A percentile compares a stretch with the other conserved stretches of the same genome.
These are phyloP conservation scores for Nannochloris sp. DNA, from an alignment of 139 green algal species.

Conservation along the genomic window DNA sequence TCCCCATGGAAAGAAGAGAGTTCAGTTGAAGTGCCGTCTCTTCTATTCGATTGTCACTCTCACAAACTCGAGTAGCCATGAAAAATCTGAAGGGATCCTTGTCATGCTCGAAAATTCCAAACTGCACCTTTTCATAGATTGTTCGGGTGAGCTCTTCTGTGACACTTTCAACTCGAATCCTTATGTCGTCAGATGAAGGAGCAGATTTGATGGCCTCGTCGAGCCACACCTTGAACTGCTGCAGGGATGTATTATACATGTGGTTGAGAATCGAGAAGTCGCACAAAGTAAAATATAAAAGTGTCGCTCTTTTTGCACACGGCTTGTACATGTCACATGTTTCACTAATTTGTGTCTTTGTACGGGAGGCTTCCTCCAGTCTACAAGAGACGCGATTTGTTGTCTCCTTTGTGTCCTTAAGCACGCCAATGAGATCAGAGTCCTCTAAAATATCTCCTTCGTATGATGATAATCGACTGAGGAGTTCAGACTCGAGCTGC, in stretches of 20 bases:
- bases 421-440: slow-evolving; percentile 88
- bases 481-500: slow-evolving; percentile 90
- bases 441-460: slow-evolving; percentile 92
- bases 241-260: slow-evolving; percentile 90
- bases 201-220: slow-evolving; percentile 71
- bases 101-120: slow-evolving; percentile 93
- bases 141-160: slow-evolving; percentile 63
- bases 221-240: slow-evolving; percentile 69
- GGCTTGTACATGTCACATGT: slow-evolving; percentile 92
- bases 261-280: slow-evolving; percentile 87
- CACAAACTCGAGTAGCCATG: slow-evolving; percentile 49
- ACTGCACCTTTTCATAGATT: slow-evolving; percentile 87
- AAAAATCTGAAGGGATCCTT: slow-evolving; percentile 92
- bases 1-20: neutral
- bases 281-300: slow-evolving; percentile 93
- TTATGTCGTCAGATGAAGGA: too few species aligned
- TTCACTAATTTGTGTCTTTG: slow-evolving; percentile 85
- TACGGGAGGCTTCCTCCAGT: slow-evolving; percentile 79
- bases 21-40: neutral
- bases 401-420: slow-evolving; percentile 87
- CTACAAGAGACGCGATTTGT: slow-evolving; percentile 80
- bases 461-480: slow-evolving; percentile 72
- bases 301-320: slow-evolving; percentile 75
- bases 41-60: too few species aligned
- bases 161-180: too few species aligned